phyloP scores from a whole-genome alignment of 345 rosid species.

The Rhodomyrtus tomentosa region DNA sequence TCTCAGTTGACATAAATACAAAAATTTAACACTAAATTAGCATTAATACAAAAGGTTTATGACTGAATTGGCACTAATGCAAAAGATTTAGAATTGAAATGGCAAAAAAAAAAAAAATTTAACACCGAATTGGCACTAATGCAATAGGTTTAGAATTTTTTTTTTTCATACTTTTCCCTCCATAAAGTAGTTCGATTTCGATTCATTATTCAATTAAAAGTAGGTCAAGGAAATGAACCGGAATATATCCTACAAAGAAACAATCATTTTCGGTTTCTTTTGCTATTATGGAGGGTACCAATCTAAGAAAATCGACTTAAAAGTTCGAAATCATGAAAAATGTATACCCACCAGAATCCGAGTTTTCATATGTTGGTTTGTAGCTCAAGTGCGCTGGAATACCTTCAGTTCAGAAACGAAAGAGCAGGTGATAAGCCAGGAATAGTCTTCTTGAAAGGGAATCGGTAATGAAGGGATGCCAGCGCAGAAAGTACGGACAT shows the following conservation, averaged over 20 bases:
- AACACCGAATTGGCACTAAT: too few species aligned
- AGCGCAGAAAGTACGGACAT: background rate
- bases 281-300: background rate
- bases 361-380: background rate
- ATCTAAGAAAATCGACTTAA: background rate
- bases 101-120: too few species aligned
- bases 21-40: too few species aligned
- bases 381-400: background rate
- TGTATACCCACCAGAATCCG: background rate
- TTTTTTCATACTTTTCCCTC: too few species aligned
- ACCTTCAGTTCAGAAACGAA: background rate
- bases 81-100: too few species aligned
- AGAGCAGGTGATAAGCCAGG: background rate
- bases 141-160: too few species aligned
- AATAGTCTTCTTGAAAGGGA: background rate
- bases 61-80: too few species aligned
- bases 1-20: too few species aligned
- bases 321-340: background rate
- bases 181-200: background rate
- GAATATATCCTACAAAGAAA: background rate
- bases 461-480: background rate
- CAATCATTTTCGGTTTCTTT: background rate
- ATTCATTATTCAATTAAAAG: background rate
- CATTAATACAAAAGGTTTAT: too few species aligned
- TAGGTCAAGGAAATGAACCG: background rate